Percentiles rank a stretch among this genome's conserved stretches.
These are phyloP conservation scores for Verruconis gallopava DNA, from an alignment of 2,329 filamentous ascomycete genomes.

Conservation along the genomic window DNA sequence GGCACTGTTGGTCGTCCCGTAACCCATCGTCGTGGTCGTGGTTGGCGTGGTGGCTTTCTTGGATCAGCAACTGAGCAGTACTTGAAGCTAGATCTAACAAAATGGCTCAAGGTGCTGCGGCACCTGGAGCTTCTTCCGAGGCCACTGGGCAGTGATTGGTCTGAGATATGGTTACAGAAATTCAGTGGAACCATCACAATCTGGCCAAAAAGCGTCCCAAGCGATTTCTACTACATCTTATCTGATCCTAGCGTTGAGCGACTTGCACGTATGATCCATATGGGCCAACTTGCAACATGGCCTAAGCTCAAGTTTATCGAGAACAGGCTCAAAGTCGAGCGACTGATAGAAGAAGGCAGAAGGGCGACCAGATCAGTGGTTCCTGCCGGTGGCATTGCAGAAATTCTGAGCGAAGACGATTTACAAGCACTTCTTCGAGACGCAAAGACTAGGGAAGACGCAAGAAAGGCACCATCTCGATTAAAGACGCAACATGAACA, in stretches of 20 bases:
- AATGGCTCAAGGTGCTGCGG: constrained; percentile 91
- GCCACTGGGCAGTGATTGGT: constrained; percentile 90
- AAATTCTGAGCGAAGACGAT: constrained; percentile 34
- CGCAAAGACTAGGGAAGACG: constrained; percentile 17
- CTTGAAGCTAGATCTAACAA: constrained; percentile 89
- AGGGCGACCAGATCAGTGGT: constrained; percentile 25
- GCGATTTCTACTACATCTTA: constrained; percentile 77
- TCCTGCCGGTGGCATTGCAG: constrained; percentile 21
- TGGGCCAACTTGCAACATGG: constrained; percentile 79
- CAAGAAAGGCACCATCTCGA: not conserved
- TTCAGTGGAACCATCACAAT: constrained; percentile 94
- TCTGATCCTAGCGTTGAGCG: constrained; percentile 65
- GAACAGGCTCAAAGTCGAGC: constrained; percentile 77
- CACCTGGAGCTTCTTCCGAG: constrained; percentile 86
- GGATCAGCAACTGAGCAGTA: constrained; percentile 88
- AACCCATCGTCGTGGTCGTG: constrained; percentile 81
- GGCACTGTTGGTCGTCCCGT: constrained; percentile 87
- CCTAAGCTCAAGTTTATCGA: constrained; percentile 84
- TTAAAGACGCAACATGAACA: not conserved
- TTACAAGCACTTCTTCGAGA: constrained; percentile 27
- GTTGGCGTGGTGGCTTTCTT: constrained; percentile 91
- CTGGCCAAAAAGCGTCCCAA: constrained; percentile 70
- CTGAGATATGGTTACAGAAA: constrained; percentile 86
- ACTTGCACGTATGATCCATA: constrained; percentile 77
- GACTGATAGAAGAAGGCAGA: constrained; percentile 46